phyloP scores from a whole-genome alignment of 768 basidiomycete genomes.

The Leccinum fibrillosum region DNA sequence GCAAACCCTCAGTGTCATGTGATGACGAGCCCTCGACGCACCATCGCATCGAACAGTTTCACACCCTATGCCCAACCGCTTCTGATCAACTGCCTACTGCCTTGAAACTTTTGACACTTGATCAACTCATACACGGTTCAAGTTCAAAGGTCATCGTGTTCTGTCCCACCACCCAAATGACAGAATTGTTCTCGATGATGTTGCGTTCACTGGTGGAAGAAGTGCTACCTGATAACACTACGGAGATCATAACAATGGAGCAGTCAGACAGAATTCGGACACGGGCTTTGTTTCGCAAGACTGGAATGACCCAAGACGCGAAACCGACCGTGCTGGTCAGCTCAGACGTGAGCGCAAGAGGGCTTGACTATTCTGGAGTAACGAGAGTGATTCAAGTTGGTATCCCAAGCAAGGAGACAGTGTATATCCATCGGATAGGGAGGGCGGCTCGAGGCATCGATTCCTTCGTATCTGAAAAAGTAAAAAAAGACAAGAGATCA shows the following conservation, averaged over 20 bases:
- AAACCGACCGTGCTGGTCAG: constrained; percentile 66
- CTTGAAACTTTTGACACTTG: constrained; percentile 78
- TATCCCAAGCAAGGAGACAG: constrained; percentile 61
- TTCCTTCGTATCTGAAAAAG: constrained; percentile 36
- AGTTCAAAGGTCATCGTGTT: constrained; percentile 80
- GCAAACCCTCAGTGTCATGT: not conserved
- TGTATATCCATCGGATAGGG: constrained; percentile 85
- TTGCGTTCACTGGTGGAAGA: constrained; percentile 45
- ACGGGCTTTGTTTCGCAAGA: constrained; percentile 25
- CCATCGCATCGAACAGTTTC: constrained; percentile 76
- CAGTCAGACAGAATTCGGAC: constrained; percentile 16
- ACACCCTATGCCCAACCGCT: constrained; percentile 66
- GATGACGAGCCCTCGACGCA: constrained; percentile 48
- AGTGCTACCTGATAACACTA: constrained; percentile 51
- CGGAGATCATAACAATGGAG: constrained; percentile 61
- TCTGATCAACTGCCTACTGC: constrained; percentile 75
- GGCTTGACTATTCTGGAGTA: constrained; percentile 85
- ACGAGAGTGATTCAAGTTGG: constrained; percentile 92
- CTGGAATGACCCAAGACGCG: constrained; percentile 24
- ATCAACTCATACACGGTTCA: constrained; percentile 70
- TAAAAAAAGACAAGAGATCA: not conserved
- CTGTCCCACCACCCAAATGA: constrained; percentile 81
- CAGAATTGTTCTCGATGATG: constrained; percentile 68
- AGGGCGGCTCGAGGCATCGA: constrained; percentile 72
- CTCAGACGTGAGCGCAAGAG: constrained; percentile 86